Evolutionary conservation across 1,139 yeast species (phyloP).

Genomic region (Nakaseomyces sp.): DNA sequence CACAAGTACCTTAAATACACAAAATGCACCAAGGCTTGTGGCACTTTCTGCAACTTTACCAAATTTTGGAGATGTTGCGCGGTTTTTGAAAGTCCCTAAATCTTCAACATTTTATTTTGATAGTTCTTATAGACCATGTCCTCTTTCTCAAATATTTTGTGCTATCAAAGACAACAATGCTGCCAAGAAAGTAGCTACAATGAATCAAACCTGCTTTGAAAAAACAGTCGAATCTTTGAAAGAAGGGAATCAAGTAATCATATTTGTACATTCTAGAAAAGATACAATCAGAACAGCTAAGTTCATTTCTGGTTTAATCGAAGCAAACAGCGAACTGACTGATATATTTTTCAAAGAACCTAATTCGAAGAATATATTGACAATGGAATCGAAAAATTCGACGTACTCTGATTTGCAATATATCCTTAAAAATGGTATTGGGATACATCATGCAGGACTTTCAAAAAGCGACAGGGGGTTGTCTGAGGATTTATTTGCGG

Average conservation of each 20-base stretch:
- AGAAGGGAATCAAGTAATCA: constrained; percentile 61
- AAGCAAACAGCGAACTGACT: constrained; percentile 42
- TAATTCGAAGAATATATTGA: constrained; percentile 55
- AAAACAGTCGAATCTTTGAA: constrained; percentile 61
- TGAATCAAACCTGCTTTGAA: constrained; percentile 88
- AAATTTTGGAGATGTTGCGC: constrained; percentile 80
- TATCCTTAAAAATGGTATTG: constrained; percentile 65
- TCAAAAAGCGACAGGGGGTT: constrained; percentile 61
- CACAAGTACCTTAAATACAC: constrained; percentile 36
- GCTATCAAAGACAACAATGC: constrained; percentile 85
- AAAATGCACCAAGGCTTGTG: constrained; percentile 50
- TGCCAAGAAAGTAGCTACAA: constrained; percentile 65
- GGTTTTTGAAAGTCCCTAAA: constrained; percentile 61
- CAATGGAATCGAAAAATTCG: constrained; percentile 52
- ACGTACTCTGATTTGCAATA: constrained; percentile 49
- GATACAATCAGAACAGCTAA: constrained; percentile 82
- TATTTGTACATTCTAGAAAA: constrained; percentile 90
- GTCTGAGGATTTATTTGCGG: constrained; percentile 82
- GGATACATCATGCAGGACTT: constrained; percentile 93
- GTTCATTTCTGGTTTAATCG: constrained; percentile 36
- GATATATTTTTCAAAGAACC: constrained; percentile 50
- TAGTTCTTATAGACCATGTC: constrained; percentile 82
- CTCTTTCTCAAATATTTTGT: constrained; percentile 77
- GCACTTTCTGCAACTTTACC: constrained; percentile 95
- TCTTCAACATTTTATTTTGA: constrained; percentile 62